These are phyloP conservation scores for Alliaria petiolata DNA, from an alignment of 345 rosid species.

Conservation along the genomic window DNA sequence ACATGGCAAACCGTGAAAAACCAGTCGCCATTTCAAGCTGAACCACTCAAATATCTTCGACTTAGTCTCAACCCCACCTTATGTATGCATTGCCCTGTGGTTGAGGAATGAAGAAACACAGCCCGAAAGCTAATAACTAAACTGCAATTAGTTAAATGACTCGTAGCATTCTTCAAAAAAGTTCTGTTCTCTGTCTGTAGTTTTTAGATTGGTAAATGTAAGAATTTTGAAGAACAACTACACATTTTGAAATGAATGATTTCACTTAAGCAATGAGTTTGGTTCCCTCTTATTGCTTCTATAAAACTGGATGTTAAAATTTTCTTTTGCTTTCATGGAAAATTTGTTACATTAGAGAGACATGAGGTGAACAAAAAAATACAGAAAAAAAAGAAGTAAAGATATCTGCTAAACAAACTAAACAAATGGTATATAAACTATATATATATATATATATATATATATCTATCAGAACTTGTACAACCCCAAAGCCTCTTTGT, in stretches of 20 bases:
- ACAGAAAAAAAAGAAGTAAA: background rate
- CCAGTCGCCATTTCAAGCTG: conserved; percentile 34
- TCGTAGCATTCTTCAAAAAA: background rate
- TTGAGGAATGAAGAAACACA: background rate
- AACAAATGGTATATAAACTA: conserved; percentile 19
- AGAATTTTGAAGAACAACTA: background rate
- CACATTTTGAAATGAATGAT: background rate
- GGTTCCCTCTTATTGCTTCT: background rate
- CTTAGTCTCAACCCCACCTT: background rate
- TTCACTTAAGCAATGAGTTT: conserved; percentile 2
- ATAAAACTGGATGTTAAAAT: background rate
- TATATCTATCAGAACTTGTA: conserved; percentile 27
- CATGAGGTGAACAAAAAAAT: background rate
- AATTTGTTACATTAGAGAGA: conserved; percentile 29
- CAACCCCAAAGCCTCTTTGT: conserved; percentile 14
- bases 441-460: no score
- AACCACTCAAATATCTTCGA: background rate
- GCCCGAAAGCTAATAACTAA: background rate
- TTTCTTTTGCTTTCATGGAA: conserved; percentile 21
- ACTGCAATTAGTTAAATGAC: background rate
- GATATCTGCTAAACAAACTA: conserved; percentile 31
- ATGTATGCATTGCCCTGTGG: background rate
- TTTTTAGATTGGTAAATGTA: background rate
- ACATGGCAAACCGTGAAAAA: conserved; percentile 67
- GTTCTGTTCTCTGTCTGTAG: background rate